Evolutionary conservation across 2,329 filamentous ascomycete species (phyloP).

Genomic region (Monascus ruber): DNA sequence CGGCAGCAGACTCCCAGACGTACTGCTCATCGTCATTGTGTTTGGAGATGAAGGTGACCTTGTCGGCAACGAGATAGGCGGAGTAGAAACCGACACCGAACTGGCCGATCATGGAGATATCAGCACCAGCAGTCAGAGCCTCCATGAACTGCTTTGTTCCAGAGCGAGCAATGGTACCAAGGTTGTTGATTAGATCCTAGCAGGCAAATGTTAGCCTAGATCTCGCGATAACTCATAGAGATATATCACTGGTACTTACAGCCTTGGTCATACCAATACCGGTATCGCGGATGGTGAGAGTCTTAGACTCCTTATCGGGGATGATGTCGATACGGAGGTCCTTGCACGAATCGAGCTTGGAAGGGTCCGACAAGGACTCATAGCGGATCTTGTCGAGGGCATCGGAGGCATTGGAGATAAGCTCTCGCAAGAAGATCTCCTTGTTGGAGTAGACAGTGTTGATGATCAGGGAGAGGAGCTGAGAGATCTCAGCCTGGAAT

Average conservation of each 20-base stretch:
- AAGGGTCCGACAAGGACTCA: conserved; percentile 91
- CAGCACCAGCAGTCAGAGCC: conserved; percentile 92
- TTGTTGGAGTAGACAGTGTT: conserved; percentile 99
- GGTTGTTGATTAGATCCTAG: conserved; percentile 97
- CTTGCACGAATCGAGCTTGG: conserved; percentile 94
- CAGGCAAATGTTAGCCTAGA: neutral
- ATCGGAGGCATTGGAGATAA: conserved; percentile 98
- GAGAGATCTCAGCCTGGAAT: conserved; percentile 99
- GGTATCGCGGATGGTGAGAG: conserved; percentile 89
- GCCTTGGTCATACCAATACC: conserved; percentile 99
- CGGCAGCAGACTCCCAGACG: conserved; percentile 95
- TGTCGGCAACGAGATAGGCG: conserved; percentile 97
- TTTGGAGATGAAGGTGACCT: conserved; percentile 91
- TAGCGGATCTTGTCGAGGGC: conserved; percentile 99
- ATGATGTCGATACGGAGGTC: conserved; percentile 99
- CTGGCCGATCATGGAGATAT: conserved; percentile 99
- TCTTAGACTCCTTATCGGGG: conserved; percentile 95
- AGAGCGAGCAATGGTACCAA: conserved; percentile 97
- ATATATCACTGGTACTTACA: conserved; percentile 47
- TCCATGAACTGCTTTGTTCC: conserved; percentile 99
- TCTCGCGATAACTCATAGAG: neutral
- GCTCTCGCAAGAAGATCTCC: conserved; percentile 98
- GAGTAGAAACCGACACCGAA: conserved; percentile 99
- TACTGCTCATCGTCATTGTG: conserved; percentile 99
- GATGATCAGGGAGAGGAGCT: conserved; percentile 98